A percentile compares a stretch with the other conserved stretches of the same genome.
Evolutionary conservation across 129 eudicot genomes (phyloP).

Genomic region (Pittosporum tobira): DNA sequence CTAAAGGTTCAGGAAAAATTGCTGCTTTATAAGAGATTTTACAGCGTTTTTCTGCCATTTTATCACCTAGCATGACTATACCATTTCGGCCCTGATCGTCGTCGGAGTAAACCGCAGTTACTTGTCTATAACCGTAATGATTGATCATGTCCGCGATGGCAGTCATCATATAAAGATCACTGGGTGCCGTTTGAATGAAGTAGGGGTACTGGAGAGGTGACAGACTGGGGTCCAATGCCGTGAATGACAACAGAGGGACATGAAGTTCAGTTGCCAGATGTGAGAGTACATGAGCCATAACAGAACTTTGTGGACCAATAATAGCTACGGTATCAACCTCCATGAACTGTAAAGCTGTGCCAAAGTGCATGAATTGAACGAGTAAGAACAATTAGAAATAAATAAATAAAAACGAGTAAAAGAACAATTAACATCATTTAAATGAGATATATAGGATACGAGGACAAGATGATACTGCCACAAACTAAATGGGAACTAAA

Average conservation of each 20-base stretch:
- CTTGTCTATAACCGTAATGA: constrained; percentile 54
- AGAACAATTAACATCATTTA: not conserved
- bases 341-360: constrained; percentile 66
- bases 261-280: constrained; percentile 81
- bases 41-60: constrained; percentile 44
- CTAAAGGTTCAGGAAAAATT: constrained; percentile 40
- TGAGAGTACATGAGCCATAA: constrained; percentile 75
- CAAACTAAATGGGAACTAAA: too few species aligned
- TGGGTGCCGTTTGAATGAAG: constrained; percentile 82
- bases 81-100: constrained; percentile 68
- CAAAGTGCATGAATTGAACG: too few species aligned
- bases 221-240: constrained; percentile 81
- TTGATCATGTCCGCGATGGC: constrained; percentile 72
- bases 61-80: constrained; percentile 45
- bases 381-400: too few species aligned
- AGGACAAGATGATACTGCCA: too few species aligned
- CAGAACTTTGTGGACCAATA: constrained; percentile 77
- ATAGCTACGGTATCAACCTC: constrained; percentile 64
- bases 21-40: constrained; percentile 62
- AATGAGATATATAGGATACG: not conserved
- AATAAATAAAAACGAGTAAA: not conserved
- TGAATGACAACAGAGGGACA: constrained; percentile 82
- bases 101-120: constrained; percentile 50
- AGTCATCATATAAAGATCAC: constrained; percentile 68
- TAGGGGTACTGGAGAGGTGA: constrained; percentile 82